phyloP scores from a whole-genome alignment of 305 asterid species.

The Euphrasia arctica region DNA sequence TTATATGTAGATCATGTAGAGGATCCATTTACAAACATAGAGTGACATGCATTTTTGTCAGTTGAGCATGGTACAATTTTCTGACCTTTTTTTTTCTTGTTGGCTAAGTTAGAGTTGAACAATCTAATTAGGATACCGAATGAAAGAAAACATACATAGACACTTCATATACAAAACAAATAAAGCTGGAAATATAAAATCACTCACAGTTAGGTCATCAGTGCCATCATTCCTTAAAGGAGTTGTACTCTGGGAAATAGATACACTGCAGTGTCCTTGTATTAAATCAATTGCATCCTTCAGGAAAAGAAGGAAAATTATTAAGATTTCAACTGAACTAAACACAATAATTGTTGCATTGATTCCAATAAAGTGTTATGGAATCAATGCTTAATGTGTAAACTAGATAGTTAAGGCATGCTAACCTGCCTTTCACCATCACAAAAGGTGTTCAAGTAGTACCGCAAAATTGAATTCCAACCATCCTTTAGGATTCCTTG shows the following conservation, averaged over 20 bases:
- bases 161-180: background rate
- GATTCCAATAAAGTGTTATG: too few species aligned
- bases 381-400: background rate
- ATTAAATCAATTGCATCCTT: slow-evolving; percentile 88
- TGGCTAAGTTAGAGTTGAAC: background rate
- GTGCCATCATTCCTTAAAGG: slow-evolving; percentile 49
- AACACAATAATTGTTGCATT: background rate
- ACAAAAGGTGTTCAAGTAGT: slow-evolving; percentile 83
- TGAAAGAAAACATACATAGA: slow-evolving; percentile 10
- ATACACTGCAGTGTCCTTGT: slow-evolving; percentile 68
- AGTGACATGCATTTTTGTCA: too few species aligned
- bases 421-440: slow-evolving; percentile 95
- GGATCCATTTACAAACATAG: too few species aligned
- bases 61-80: background rate
- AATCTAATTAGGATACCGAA: background rate
- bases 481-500: slow-evolving; percentile 74
- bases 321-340: slow-evolving; percentile 16
- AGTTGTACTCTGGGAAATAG: slow-evolving; percentile 47
- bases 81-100: background rate
- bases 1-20: too few species aligned
- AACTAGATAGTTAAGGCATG: slow-evolving; percentile 15
- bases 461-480: slow-evolving; percentile 71
- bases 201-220: slow-evolving; percentile 75
- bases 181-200: background rate
- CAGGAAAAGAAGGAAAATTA: slow-evolving; percentile 18